Evolutionary conservation across 2,329 filamentous ascomycete genomes (phyloP), one percentile per base, ranked within the genome.

Genomic region (Epichloe typhina): DNA sequence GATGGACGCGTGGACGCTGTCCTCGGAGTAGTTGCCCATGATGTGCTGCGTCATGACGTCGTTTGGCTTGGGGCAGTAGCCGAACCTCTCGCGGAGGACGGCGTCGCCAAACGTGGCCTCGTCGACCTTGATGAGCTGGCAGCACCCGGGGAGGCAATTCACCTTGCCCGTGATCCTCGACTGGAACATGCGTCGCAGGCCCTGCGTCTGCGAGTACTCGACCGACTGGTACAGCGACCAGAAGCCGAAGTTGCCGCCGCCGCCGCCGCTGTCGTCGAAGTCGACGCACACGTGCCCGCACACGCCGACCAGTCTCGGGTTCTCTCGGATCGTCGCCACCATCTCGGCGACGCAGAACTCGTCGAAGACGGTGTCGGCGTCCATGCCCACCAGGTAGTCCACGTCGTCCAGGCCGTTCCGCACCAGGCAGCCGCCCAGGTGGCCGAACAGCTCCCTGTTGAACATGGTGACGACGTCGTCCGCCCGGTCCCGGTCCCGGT

Each of bases 221-320:
- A 72, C 67, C 1, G 67, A 72, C 51, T 74, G 71, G 49, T 73
- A 73, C 31, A 75, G 58, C 0, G 67, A 69, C 71, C 71, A 74
- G 5, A 66, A 59, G 4, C 67, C 66, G 64, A 69, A 75, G 44
- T 66, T 65, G 4, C 56, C 56, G 3, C 61, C 61, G 17, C 67
- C 67, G 19, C 23, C 23, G 23, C 23, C 23, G 23, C 23, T 5
- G 23, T 2, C 23, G 23, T 26, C 23, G 54, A 71, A 74, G 51
- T 75, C 71, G 38, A 74, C 71, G 5, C 68, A 68, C 19, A 75
- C 71, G 51, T 72, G 69, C 2, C 73, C 72, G 47, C 72, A 74
- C 5, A 74, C 71, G 12, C 71, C 73, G 2, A 74, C 67, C 1
- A 72, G 64, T 38, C 64, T 64, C 5, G 68, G 67, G 47, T 70